Conservation (phyloP, 1,284 basidiomycete genomes). For the Trichosporon inkin region DNA sequence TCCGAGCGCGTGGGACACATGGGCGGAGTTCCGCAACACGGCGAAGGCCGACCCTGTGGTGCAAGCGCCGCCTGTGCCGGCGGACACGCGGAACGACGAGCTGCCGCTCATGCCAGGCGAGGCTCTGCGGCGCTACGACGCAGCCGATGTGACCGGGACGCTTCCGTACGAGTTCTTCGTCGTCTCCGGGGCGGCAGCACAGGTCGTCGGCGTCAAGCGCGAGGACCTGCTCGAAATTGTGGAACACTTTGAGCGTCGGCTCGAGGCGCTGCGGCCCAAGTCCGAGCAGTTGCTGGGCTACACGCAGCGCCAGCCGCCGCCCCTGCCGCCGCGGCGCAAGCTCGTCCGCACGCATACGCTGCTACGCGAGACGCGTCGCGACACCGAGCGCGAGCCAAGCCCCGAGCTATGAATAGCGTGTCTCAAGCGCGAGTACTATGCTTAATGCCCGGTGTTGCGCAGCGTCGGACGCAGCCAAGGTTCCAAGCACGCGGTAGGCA, state of each 20-base stretch:
- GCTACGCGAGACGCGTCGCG: neutral
- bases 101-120: constrained; percentile 42
- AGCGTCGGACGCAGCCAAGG: no score
- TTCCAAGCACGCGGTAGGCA: no score
- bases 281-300: neutral
- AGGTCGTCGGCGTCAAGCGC: constrained; percentile 30
- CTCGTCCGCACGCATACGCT: neutral
- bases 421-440: no score
- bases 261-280: constrained; percentile 22
- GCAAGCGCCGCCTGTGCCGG: neutral
- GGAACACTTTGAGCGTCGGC: constrained; percentile 33
- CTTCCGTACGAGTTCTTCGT: constrained; percentile 31
- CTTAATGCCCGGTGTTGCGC: no score
- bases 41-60: constrained; percentile 6
- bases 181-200: constrained; percentile 30
- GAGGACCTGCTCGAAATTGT: constrained; percentile 27
- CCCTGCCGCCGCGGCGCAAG: neutral
- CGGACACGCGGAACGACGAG: constrained; percentile 17
- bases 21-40: constrained; percentile 23
- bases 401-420: no score
- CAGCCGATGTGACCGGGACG: constrained; percentile 27
- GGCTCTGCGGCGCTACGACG: constrained; percentile 27
- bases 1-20: constrained; percentile 19
- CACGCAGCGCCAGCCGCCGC: neutral
- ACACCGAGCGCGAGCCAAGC: no score